Percentiles rank a stretch among this genome's conserved stretches.
These are phyloP conservation scores for Phoma sp. DNA, from an alignment of 2,329 filamentous ascomycete species.

Conservation along the genomic window DNA sequence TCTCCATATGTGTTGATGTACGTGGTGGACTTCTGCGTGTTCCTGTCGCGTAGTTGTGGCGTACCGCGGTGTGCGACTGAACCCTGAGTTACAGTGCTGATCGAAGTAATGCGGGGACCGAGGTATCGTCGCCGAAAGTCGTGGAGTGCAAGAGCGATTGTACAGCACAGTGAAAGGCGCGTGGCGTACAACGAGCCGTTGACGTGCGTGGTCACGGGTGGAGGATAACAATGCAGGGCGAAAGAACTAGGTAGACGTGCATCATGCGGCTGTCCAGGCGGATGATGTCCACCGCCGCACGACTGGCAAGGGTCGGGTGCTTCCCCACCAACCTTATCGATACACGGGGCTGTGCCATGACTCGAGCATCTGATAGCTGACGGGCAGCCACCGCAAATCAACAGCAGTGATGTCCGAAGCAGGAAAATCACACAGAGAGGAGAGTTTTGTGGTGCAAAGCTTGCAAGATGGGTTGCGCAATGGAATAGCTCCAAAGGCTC, in stretches of 20 bases:
- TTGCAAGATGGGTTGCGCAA: neutral
- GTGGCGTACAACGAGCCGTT: slow-evolving; percentile 33
- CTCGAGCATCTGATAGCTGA: slow-evolving; percentile 10
- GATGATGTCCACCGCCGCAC: slow-evolving; percentile 20
- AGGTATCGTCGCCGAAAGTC: neutral
- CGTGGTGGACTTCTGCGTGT: slow-evolving; percentile 2
- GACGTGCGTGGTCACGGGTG: slow-evolving; percentile 32
- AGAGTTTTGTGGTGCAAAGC: neutral
- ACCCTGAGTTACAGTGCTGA: slow-evolving; percentile 6
- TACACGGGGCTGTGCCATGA: slow-evolving; percentile 20
- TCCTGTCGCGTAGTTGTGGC: slow-evolving; percentile 15
- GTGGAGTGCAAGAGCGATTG: slow-evolving; percentile 10
- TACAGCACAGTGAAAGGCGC: slow-evolving; percentile 1
- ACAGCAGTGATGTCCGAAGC: neutral
- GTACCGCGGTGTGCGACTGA: slow-evolving; percentile 21
- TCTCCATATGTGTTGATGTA: slow-evolving; percentile 37
- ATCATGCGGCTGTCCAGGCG: slow-evolving; percentile 25
- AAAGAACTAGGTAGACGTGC: slow-evolving; percentile 20
- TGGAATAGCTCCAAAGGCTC: neutral
- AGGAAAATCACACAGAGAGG: too few relatives aligned
- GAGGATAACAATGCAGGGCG: slow-evolving; percentile 26
- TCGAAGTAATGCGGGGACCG: slow-evolving; percentile 7
- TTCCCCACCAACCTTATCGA: slow-evolving; percentile 27
- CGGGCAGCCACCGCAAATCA: neutral
- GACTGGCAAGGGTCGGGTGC: slow-evolving; percentile 1